phyloP scores from a whole-genome alignment of 768 basidiomycete genomes.

The Sarcomyxa edulis region DNA sequence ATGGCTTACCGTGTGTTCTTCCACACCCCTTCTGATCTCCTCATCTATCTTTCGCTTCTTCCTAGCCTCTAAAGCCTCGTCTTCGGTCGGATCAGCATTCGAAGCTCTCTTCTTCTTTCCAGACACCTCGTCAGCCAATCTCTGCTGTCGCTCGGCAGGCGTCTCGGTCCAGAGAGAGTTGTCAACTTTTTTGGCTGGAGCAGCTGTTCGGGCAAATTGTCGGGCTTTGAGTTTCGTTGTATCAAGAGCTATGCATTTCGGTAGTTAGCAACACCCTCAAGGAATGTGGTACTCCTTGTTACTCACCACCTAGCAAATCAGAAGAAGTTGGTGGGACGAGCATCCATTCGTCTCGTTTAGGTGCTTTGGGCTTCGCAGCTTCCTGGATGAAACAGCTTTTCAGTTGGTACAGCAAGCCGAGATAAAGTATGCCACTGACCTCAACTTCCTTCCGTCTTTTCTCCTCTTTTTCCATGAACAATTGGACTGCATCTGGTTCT shows the following conservation, averaged over 20 bases:
- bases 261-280: slow-evolving; percentile 1
- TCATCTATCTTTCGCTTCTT: slow-evolving; percentile 64
- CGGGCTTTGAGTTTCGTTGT: slow-evolving; percentile 78
- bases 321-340: slow-evolving; percentile 84
- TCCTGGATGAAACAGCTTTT: slow-evolving; percentile 37
- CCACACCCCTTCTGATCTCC: slow-evolving; percentile 65
- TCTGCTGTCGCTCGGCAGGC: slow-evolving; percentile 84
- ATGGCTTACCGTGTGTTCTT: slow-evolving; percentile 73
- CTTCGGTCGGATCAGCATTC: slow-evolving; percentile 40
- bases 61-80: slow-evolving; percentile 33
- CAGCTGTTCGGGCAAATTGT: slow-evolving; percentile 67
- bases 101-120: slow-evolving; percentile 78
- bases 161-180: slow-evolving; percentile 95
- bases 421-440: slow-evolving; percentile 25
- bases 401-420: background rate
- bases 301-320: slow-evolving; percentile 73
- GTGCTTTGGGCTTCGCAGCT: slow-evolving; percentile 69
- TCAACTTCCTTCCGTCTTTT: slow-evolving; percentile 66
- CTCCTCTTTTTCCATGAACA: slow-evolving; percentile 85
- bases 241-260: slow-evolving; percentile 66
- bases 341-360: slow-evolving; percentile 97
- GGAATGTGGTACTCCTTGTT: background rate
- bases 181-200: slow-evolving; percentile 41
- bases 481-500: slow-evolving; percentile 63
- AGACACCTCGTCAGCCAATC: slow-evolving; percentile 91